Conservation (phyloP, 2,329 filamentous ascomycete species). For the Colletotrichum spinosum region DNA sequence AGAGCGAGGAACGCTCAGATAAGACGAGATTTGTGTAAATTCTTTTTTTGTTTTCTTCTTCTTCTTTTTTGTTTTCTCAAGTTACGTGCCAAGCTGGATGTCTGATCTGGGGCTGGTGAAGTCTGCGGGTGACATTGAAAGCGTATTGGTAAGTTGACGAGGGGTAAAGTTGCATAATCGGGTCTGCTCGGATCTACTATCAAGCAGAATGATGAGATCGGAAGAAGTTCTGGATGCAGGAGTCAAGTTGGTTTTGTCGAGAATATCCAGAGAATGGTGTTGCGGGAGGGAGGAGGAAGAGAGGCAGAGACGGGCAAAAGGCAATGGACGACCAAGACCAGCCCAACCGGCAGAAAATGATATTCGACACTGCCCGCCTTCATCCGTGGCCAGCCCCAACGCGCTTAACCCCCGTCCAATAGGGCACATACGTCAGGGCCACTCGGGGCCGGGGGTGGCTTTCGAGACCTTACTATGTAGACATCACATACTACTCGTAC, state of each 20-base stretch:
- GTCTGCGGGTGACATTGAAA: conserved; percentile 35
- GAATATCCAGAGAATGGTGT: conserved; percentile 31
- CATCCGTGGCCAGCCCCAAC: conserved; percentile 31
- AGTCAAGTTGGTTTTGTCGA: conserved; percentile 33
- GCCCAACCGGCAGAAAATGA: conserved; percentile 37
- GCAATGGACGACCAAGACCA: conserved; percentile 21
- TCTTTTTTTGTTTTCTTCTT: conserved; percentile 7
- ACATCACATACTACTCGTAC: no score
- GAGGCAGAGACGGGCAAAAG: conserved; percentile 14
- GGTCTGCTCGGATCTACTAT: conserved; percentile 34
- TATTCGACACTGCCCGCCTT: conserved; percentile 35
- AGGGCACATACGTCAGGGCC: conserved; percentile 30
- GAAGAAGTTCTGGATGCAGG: conserved; percentile 24
- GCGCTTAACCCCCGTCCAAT: conserved; percentile 33
- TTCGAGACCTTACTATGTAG: conserved; percentile 13
- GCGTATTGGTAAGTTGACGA: conserved; percentile 33
- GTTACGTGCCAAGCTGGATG: conserved; percentile 37
- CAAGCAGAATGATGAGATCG: conserved; percentile 35
- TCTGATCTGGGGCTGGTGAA: conserved; percentile 36
- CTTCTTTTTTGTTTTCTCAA: conserved; percentile 21
- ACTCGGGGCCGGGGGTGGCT: conserved; percentile 8
- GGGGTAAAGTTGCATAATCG: conserved; percentile 37
- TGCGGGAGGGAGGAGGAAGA: conserved; percentile 32
- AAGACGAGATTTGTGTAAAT: not conserved
- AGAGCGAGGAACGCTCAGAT: conserved; percentile 6